Base-by-base conservation (phyloP, 495 filamentous ascomycete species). In the Aspergillus baeticus region DNA sequence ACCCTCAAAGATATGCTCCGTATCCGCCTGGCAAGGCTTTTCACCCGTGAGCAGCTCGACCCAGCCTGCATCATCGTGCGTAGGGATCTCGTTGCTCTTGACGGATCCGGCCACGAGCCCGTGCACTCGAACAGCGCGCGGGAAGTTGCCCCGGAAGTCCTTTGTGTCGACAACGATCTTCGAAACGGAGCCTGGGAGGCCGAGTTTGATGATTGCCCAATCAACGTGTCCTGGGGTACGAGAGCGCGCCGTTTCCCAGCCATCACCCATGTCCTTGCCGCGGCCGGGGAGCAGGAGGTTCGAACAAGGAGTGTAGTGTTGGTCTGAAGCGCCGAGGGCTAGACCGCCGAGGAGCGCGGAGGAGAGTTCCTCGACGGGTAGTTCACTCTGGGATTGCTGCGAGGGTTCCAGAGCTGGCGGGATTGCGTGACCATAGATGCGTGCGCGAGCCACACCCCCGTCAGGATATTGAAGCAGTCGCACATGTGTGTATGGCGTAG, bases 201-300 rank as follows among this genome's bases (percentile, higher is more conserved):
- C 92, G 20, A 97, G 81, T 59, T 81, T 80, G 49, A 95, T 79
- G 57, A 96, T 85, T 10, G 86, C 80, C 92, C 92, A 96, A 71
- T 97, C 92, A 17, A 88, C 75, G 70, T 97, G 92, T 10, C 82
- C 87, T 61, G 84, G 83, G 20, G 79, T 84, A 21, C 92, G 73
- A 29, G 87, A 91, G 35, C 92, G 81, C 50, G 87, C 85, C 10
- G 92, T 97, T 73, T 97, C 92, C 92, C 92, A 97, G 3, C 92
- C 92, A 69, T 96, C 92, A 29, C 91, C 88, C 91, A 96, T 96
- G 70, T 97, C 87, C 66, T 87, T 84, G 6, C 92, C 92, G 22
- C 92, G 79, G 2, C 91, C 91, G 3, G 92, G 92, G 11, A 96
- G 75, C 13, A 96, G 81, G 42, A 96, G 69, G 69, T 97, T 96